These are phyloP conservation scores for Yamadazyma triangularis DNA, from an alignment of 1,139 yeast genomes.

Conservation along the genomic window DNA sequence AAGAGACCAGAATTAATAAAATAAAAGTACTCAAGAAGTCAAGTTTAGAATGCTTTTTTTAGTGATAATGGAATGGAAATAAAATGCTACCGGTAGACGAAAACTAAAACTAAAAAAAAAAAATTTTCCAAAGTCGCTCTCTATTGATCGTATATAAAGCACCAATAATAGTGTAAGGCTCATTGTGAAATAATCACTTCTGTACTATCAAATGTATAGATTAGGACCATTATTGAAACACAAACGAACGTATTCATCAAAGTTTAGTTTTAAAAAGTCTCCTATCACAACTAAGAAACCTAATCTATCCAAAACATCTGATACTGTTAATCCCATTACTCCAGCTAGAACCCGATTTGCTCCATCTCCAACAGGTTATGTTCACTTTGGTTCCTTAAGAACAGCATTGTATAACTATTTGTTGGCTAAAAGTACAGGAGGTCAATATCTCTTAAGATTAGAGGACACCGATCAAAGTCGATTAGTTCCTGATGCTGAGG, in stretches of 20 bases:
- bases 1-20: no score
- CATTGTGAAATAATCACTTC: no score
- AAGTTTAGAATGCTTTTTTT: no score
- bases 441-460: conserved; percentile 72
- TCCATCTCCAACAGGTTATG: conserved; percentile 94
- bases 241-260: neutral
- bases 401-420: conserved; percentile 90
- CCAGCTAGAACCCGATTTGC: conserved; percentile 94
- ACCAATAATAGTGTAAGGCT: no score
- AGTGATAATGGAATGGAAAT: no score
- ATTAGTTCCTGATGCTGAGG: conserved; percentile 75
- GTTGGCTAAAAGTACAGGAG: conserved; percentile 74
- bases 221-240: no score
- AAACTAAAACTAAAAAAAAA: no score
- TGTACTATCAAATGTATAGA: no score
- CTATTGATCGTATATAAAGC: no score
- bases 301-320: conserved; percentile 9
- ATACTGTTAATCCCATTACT: conserved; percentile 32
- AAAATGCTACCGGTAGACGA: no score
- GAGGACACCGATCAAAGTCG: conserved; percentile 92
- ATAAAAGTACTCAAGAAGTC: no score
- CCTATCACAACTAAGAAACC: neutral
- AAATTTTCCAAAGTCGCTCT: no score
- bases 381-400: conserved; percentile 88
- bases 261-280: neutral